Conservation (phyloP, 305 asterid species). For the Fraxinus dipetala region DNA sequence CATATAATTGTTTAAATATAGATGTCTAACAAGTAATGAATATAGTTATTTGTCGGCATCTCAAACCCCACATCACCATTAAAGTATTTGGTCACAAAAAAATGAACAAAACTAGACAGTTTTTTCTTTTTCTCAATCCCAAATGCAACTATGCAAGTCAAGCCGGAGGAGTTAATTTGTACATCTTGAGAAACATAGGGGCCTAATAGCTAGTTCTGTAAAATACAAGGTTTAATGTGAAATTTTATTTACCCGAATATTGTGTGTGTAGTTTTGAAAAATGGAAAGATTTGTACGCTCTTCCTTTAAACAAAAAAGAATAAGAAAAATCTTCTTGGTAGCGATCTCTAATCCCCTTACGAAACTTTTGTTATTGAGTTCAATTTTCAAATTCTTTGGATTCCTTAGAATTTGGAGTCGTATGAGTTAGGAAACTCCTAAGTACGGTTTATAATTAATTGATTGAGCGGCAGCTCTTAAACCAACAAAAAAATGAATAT, state of each 20-base stretch:
- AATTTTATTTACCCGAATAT: background rate
- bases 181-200: background rate
- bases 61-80: background rate
- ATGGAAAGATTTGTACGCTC: background rate
- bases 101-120: background rate
- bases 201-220: background rate
- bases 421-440: background rate
- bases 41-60: background rate
- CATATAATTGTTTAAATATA: background rate
- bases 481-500: background rate
- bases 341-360: background rate
- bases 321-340: background rate
- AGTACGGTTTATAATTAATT: no score
- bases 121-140: background rate
- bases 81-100: background rate
- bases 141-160: background rate
- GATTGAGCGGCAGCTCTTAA: background rate
- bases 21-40: background rate
- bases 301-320: no score
- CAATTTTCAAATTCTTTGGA: background rate
- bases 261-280: background rate
- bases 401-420: background rate
- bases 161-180: background rate
- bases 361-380: background rate
- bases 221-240: background rate